Evolutionary conservation across 169 alveolate species (phyloP), one percentile per base, ranked within the genome.

Genomic region (Eimeria zaria): DNA sequence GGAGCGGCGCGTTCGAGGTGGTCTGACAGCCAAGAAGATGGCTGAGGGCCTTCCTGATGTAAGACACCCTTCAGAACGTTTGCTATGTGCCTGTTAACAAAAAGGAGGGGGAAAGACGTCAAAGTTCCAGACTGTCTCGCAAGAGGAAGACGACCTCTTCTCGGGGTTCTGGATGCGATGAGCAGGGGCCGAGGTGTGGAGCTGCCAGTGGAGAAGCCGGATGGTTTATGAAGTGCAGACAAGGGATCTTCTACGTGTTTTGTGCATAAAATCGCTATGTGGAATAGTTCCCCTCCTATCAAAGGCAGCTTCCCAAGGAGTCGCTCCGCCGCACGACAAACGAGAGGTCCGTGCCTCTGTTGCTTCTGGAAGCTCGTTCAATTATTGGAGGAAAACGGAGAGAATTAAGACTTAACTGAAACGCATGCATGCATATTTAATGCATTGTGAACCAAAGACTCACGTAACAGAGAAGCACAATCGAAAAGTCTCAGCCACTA

Each of bases 311-410:
- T n/a, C 78, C 8, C 78, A 67, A 0, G 78, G 46, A 30, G 78
- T n/a, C 78, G 78, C 78, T 30, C 78, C 78, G 20, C 78, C 27
- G 44, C 78, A n/a, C 78, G 78, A 33, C 78, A 30, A 46, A 30
- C 46, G 9, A 46, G 78, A 67, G 78, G 78, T 67, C 78, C 41
- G 78, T 67, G 78, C 9, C 46, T n/a, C 44, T 14, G 78, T 33
- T 67, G 78, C 78, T 67, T 67, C 78, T 36, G 78, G 78, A 67
- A 33, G 78, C 78, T 67, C 48, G 11, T 67, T 67, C 78, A 67
- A 67, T 22, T 9, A 30, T n/a, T 11, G 12, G 46, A 30, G 78
- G 46, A 33, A 67, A 67, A 20, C 1, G 44, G 22, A 67, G 7
- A 46, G 78, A 67, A 5, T 67, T 67, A 18, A 22, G 24, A 16